Evolutionary conservation across 306 rosid species (phyloP).

Genomic region (Prunus davidiana): DNA sequence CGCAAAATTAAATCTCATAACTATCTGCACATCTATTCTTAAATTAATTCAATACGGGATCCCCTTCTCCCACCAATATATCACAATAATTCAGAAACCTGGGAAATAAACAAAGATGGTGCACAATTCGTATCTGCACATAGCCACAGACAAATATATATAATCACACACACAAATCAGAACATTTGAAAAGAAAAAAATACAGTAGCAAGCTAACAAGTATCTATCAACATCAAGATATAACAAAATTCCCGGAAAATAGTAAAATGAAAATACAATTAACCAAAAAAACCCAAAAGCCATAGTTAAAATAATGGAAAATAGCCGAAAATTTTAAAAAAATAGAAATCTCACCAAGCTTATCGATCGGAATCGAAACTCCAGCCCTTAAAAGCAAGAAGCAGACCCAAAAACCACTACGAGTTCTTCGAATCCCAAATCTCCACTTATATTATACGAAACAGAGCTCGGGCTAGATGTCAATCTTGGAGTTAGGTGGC

Average conservation of each 20-base stretch:
- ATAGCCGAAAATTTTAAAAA: background rate
- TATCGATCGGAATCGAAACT: constrained; percentile 29
- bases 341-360: constrained; percentile 21
- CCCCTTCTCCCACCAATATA: constrained; percentile 5
- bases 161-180: background rate
- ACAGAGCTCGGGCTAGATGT: background rate
- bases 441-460: background rate
- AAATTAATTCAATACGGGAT: constrained; percentile 4
- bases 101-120: constrained; percentile 10
- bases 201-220: background rate
- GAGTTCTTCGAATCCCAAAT: background rate
- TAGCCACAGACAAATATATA: background rate
- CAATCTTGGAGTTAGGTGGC: constrained; percentile 32
- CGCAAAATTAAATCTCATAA: constrained; percentile 60
- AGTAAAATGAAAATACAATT: background rate
- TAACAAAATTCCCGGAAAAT: background rate
- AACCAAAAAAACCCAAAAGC: background rate
- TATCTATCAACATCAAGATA: background rate
- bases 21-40: constrained; percentile 40
- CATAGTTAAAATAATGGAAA: background rate
- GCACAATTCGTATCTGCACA: background rate
- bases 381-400: constrained; percentile 21
- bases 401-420: too few relatives aligned
- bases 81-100: constrained; percentile 36
- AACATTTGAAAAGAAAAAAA: background rate